Conservation (phyloP, 2,329 filamentous ascomycete genomes). For the Penicillium polonicum region DNA sequence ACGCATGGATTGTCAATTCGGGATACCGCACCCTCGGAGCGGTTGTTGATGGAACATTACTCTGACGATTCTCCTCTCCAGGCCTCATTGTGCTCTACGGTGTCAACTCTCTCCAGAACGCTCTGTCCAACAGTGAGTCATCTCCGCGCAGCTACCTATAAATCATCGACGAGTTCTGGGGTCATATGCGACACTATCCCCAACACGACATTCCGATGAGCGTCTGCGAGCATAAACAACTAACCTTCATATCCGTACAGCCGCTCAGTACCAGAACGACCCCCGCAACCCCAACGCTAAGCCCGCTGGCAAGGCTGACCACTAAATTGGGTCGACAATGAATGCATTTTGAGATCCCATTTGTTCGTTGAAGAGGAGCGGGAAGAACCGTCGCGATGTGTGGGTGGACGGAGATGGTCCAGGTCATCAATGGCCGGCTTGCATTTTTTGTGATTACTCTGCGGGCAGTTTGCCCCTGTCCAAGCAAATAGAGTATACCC, state of each 20-base stretch:
- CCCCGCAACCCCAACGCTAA: constrained; percentile 67
- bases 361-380: constrained; percentile 10
- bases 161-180: background rate
- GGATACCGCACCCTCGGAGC: background rate
- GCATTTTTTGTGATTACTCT: constrained; percentile 26
- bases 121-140: constrained; percentile 73
- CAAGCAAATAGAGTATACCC: constrained; percentile 42
- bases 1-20: background rate
- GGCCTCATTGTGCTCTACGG: constrained; percentile 87
- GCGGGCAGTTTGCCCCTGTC: constrained; percentile 36
- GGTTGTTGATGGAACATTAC: constrained; percentile 8
- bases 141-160: background rate
- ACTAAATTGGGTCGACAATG: constrained; percentile 31
- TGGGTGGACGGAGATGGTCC: constrained; percentile 20
- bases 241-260: constrained; percentile 49
- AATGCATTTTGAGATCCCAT: constrained; percentile 20
- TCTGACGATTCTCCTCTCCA: constrained; percentile 43
- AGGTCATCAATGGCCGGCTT: constrained; percentile 22
- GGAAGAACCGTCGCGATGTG: constrained; percentile 16
- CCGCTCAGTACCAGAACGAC: constrained; percentile 95
- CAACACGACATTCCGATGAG: constrained; percentile 5
- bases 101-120: constrained; percentile 77
- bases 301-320: constrained; percentile 30
- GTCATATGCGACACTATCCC: background rate
- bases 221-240: constrained; percentile 10